Evolutionary conservation across 495 filamentous ascomycete genomes (phyloP), one percentile per base, ranked within the genome.

Genomic region (Podospora australis): DNA sequence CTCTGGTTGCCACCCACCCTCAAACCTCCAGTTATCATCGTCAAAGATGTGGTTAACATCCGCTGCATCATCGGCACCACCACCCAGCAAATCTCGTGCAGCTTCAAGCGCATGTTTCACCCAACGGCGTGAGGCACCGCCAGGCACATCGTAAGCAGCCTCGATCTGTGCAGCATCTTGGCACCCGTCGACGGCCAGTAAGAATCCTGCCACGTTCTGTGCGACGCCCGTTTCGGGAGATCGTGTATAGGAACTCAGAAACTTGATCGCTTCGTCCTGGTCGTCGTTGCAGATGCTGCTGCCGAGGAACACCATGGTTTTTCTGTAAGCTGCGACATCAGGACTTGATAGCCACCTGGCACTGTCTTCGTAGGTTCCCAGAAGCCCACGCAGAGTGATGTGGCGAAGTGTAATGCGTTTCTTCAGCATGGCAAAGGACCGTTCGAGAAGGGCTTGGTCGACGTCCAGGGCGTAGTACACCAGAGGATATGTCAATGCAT

Each of bases 381-480:
- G 13, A 4, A 54, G 52, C 2, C 25, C 41, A 28, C 47, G 38
- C 7, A 50, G 23, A 23, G 14, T 19, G 23, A 54, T 50, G 34
- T 44, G 16, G 2, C 19, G 25, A 3, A 50, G 36, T 5, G 9
- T 20, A 1, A 35, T 36, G 1, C 47, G 25, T n/a, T 42, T 11
- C 13, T 28, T 34, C 7, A 54, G 35, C 35, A 19, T 20, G 0
- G 6, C 4, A 0, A 54, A 26, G 0, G 52, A 54, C 1, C 41
- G 29, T 13, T 39, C 23, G 2, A 54, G 41, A 21, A 45, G 32
- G 13, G 52, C 35, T 2, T 5, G 14, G 41, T 54, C 52, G 16
- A 54, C 52, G 35, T 54, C 52, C 4, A 54, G 52, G 4, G 52
- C 52, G 46, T 54, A 54, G 22, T 54, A 54, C 4, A 35, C 6